phyloP scores from a whole-genome alignment of 129 eudicot species.

The Centella asiatica region DNA sequence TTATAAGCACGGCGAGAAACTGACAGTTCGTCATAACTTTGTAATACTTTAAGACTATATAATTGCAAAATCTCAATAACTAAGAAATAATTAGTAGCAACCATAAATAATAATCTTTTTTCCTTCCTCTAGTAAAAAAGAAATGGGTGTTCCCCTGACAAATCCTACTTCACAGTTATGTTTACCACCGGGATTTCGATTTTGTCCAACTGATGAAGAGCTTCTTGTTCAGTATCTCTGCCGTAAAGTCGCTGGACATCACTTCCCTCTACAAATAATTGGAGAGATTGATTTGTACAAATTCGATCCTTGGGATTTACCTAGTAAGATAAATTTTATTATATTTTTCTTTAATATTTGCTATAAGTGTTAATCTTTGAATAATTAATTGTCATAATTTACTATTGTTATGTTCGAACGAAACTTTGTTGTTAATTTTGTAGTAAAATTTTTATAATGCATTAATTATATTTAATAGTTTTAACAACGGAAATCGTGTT shows the following conservation, averaged over 20 bases:
- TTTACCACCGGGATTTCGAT: constrained; percentile 91
- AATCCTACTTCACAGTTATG: constrained; percentile 73
- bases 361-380: no score
- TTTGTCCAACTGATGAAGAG: constrained; percentile 91
- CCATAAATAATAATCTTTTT: constrained; percentile 6
- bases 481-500: no score
- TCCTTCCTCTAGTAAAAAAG: no score
- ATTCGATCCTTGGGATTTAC: constrained; percentile 91
- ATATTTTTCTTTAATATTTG: no score
- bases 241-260: constrained; percentile 62
- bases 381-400: no score
- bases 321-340: constrained; percentile 39
- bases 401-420: no score
- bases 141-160: constrained; percentile 64
- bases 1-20: constrained; percentile 26
- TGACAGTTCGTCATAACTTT: constrained; percentile 58
- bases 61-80: constrained; percentile 16
- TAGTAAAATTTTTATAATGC: no score
- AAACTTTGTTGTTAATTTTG: no score
- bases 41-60: constrained; percentile 18
- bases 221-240: constrained; percentile 85
- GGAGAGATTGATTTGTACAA: constrained; percentile 80
- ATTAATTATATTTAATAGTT: no score
- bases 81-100: constrained; percentile 11
- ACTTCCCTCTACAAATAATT: constrained; percentile 57